phyloP scores from a whole-genome alignment of 768 basidiomycete genomes.

The Amanita brunnescens region DNA sequence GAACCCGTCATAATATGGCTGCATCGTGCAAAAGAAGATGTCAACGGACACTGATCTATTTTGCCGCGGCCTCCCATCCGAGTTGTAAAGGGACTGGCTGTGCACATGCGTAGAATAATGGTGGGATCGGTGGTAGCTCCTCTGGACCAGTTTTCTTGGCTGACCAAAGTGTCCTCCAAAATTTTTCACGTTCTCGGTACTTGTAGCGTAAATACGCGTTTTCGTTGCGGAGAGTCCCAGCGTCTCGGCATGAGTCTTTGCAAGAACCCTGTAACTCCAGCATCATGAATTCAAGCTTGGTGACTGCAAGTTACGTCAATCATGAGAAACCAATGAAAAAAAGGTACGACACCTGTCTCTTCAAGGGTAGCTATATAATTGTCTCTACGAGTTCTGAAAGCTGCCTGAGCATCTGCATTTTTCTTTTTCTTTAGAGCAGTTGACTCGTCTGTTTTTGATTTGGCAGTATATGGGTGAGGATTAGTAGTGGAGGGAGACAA shows the following conservation, averaged over 20 bases:
- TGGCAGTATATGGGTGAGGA: constrained; percentile 19
- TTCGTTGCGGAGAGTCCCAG: constrained; percentile 55
- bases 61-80: too few relatives aligned
- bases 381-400: constrained; percentile 71
- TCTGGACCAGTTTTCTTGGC: constrained; percentile 52
- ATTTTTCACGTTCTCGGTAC: constrained; percentile 63
- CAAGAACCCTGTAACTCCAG: constrained; percentile 77
- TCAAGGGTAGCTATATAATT: constrained; percentile 86
- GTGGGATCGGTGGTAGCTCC: constrained; percentile 41
- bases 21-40: too few relatives aligned
- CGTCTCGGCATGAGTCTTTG: constrained; percentile 55
- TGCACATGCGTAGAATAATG: constrained; percentile 15
- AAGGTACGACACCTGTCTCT: constrained; percentile 57
- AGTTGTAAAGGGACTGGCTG: constrained; percentile 23
- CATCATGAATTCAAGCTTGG: constrained; percentile 78
- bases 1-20: too few relatives aligned
- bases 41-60: too few relatives aligned
- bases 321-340: constrained; percentile 13
- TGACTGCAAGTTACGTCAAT: constrained; percentile 38
- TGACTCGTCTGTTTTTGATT: constrained; percentile 28
- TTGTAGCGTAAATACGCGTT: constrained; percentile 56
- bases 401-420: constrained; percentile 85
- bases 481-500: constrained; percentile 18
- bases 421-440: constrained; percentile 72
- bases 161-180: constrained; percentile 64